Evolutionary conservation across 2,329 filamentous ascomycete species (phyloP).

Genomic region (Diplodia intermedia): DNA sequence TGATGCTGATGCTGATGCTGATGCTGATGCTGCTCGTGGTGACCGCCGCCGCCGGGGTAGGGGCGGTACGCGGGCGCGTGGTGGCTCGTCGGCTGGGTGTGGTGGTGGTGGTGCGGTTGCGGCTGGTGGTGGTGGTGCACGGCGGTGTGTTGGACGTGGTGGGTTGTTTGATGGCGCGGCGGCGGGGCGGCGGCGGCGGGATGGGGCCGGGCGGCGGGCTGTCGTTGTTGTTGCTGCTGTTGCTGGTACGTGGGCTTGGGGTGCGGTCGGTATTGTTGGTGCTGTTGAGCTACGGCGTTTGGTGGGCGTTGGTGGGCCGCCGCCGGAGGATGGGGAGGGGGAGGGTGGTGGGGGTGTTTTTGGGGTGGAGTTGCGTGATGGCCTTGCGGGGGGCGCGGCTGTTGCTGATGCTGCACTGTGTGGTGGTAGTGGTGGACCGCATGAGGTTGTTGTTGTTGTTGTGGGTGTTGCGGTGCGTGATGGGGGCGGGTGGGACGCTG

Average conservation of each 20-base stretch:
- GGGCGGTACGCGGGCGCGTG: too few species aligned
- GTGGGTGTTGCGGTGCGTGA: background rate
- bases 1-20: too few species aligned
- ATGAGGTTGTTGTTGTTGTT: background rate
- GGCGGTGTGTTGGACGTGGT: too few species aligned
- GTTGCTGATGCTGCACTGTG: background rate
- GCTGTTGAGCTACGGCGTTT: background rate
- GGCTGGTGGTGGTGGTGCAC: too few species aligned
- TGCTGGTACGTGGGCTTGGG: background rate
- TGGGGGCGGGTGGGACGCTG: background rate
- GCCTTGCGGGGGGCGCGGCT: background rate
- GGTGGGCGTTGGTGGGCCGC: background rate
- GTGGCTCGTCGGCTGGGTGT: too few species aligned
- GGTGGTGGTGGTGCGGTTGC: too few species aligned
- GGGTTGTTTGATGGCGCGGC: too few species aligned
- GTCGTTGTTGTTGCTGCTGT: background rate
- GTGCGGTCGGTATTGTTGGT: background rate
- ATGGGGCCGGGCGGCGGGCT: too few species aligned
- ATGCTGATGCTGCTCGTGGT: too few species aligned
- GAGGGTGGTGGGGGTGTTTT: background rate
- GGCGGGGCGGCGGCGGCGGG: too few species aligned
- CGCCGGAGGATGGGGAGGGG: background rate
- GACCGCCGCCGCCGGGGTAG: too few species aligned
- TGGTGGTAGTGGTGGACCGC: background rate
- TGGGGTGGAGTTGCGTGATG: background rate